These are phyloP conservation scores for Petasospora fabianii DNA, from an alignment of 1,139 yeast species.

Conservation along the genomic window DNA sequence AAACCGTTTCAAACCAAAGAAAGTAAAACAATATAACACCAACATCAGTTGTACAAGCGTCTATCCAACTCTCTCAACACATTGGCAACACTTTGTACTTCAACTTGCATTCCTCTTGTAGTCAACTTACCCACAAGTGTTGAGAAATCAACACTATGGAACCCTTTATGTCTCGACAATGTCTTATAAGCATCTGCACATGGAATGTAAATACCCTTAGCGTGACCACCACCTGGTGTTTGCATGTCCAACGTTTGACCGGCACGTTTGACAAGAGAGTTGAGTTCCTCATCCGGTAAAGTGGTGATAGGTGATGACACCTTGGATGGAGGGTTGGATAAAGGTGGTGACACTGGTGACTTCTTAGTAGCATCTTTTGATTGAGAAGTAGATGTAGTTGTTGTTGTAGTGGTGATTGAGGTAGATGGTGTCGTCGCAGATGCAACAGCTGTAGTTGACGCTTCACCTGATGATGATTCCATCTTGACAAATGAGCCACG, in stretches of 20 bases:
- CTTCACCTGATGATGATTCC: not conserved
- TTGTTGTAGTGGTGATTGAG: not conserved
- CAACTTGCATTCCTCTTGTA: constrained; percentile 85
- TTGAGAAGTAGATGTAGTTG: not conserved
- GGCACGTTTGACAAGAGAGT: constrained; percentile 18
- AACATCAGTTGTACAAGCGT: constrained; percentile 49
- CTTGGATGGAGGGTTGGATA: constrained; percentile 18
- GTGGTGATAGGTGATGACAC: constrained; percentile 24
- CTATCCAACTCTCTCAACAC: constrained; percentile 77
- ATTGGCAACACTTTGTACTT: constrained; percentile 81
- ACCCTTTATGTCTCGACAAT: constrained; percentile 73
- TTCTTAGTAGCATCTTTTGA: constrained; percentile 10
- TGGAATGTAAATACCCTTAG: constrained; percentile 63
- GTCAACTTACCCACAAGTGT: constrained; percentile 71
- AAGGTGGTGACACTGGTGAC: constrained; percentile 21
- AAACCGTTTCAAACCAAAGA: too few relatives aligned
- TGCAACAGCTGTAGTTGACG: too few relatives aligned
- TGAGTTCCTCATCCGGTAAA: constrained; percentile 23
- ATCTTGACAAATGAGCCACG: not conserved
- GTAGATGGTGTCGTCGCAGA: too few relatives aligned
- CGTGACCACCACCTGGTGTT: constrained; percentile 16
- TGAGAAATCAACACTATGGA: constrained; percentile 67
- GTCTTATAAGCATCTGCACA: constrained; percentile 88
- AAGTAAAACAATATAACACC: too few relatives aligned
- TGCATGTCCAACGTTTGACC: constrained; percentile 11